Percentiles rank a stretch among this genome's conserved stretches.
Evolutionary conservation across 2,329 filamentous ascomycete species (phyloP).

Genomic region (Hypoxylon sp.): DNA sequence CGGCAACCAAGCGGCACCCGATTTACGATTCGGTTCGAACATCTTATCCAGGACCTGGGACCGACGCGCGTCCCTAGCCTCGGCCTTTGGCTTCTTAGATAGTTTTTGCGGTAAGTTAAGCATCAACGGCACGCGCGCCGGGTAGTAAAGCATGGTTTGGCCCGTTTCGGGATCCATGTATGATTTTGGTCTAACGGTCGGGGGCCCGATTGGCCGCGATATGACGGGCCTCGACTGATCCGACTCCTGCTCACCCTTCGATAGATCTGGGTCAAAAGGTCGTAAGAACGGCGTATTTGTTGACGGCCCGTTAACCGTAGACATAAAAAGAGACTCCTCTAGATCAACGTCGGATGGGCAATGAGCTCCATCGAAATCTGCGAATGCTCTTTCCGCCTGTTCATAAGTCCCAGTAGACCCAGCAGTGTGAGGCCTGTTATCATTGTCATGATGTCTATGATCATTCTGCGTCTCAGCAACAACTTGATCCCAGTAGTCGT

Average conservation of each 20-base stretch:
- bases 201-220: constrained; percentile 54
- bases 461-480: constrained; percentile 43
- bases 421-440: constrained; percentile 61
- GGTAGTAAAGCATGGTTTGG: constrained; percentile 93
- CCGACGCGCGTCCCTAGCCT: constrained; percentile 77
- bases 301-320: constrained; percentile 47
- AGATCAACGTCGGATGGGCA: constrained; percentile 70
- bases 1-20: constrained; percentile 51
- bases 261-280: constrained; percentile 43
- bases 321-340: constrained; percentile 49
- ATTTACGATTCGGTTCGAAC: constrained; percentile 60
- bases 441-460: constrained; percentile 44
- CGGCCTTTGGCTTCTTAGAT: constrained; percentile 78
- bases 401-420: constrained; percentile 74
- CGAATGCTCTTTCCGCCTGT: constrained; percentile 77
- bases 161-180: constrained; percentile 76
- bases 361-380: constrained; percentile 86
- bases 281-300: constrained; percentile 45
- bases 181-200: constrained; percentile 64
- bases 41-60: constrained; percentile 80
- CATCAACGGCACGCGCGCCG: constrained; percentile 93
- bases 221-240: constrained; percentile 47
- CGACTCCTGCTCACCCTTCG: constrained; percentile 43
- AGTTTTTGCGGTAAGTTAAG: constrained; percentile 91
- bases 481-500: constrained; percentile 54